Percentiles rank a stretch among this genome's conserved stretches.
Conservation (phyloP, 2,329 filamentous ascomycete genomes). For the Aspergillus intermedius region DNA sequence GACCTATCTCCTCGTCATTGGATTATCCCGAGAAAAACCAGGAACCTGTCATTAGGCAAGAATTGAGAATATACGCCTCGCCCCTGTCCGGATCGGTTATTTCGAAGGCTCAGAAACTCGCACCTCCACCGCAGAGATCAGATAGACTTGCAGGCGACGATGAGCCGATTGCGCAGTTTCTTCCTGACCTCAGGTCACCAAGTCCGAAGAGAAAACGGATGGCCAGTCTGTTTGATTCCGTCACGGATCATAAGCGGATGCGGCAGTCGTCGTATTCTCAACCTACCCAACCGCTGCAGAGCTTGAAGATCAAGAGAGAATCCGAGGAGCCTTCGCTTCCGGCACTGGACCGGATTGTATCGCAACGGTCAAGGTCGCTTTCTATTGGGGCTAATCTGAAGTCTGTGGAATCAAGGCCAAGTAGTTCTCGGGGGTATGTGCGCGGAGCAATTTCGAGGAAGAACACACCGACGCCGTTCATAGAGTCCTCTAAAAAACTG, state of each 20-base stretch:
- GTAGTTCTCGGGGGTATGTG: slow-evolving; percentile 16
- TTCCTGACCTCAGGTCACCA: slow-evolving; percentile 32
- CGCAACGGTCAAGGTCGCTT: slow-evolving; percentile 27
- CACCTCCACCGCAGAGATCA: slow-evolving; percentile 25
- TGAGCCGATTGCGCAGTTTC: slow-evolving; percentile 27
- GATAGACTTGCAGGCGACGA: slow-evolving; percentile 4
- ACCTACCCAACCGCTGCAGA: slow-evolving; percentile 25
- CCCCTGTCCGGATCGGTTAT: slow-evolving; percentile 30
- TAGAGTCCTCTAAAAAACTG: slow-evolving; percentile 14
- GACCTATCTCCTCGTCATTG: slow-evolving; percentile 27
- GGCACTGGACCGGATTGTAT: slow-evolving; percentile 22
- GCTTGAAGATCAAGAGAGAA: slow-evolving; percentile 31
- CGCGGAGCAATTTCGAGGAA: slow-evolving; percentile 9
- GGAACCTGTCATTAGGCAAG: slow-evolving; percentile 13
- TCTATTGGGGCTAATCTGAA: slow-evolving; percentile 24
- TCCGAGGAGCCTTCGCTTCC: slow-evolving; percentile 25
- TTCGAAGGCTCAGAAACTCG: slow-evolving; percentile 26
- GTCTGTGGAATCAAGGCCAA: slow-evolving; percentile 13
- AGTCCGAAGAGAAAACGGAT: slow-evolving; percentile 39
- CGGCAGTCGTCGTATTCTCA: slow-evolving; percentile 23
- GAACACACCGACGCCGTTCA: slow-evolving; percentile 20
- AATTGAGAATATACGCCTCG: slow-evolving; percentile 32
- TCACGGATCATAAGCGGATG: slow-evolving; percentile 35
- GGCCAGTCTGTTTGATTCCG: slow-evolving; percentile 37
- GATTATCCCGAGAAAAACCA: slow-evolving; percentile 10